A percentile compares a stretch with the other conserved stretches of the same genome.
Conservation (phyloP, 306 rosid species). For the Styphnolobium japonicum region DNA sequence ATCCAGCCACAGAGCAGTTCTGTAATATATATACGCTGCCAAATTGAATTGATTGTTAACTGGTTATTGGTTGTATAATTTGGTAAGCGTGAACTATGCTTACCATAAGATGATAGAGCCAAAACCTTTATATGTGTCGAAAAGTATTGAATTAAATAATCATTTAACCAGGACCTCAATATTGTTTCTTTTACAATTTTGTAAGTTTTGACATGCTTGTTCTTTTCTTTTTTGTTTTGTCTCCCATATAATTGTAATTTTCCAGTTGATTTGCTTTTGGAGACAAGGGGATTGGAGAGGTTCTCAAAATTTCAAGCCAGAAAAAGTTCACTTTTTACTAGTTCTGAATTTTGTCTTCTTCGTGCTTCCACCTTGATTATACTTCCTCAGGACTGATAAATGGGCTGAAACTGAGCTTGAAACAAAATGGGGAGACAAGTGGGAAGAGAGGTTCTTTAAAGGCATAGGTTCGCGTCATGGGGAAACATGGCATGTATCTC, state of each 20-base stretch:
- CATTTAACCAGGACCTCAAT: not conserved
- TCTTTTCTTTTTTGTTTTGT: not conserved
- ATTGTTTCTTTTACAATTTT: not conserved
- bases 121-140: not conserved
- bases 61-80: not conserved
- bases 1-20: too few species aligned
- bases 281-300: not conserved
- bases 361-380: constrained; percentile 26
- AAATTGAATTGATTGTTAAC: not conserved
- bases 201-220: not conserved
- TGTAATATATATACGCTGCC: too few species aligned
- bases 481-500: constrained; percentile 98
- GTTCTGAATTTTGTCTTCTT: constrained; percentile 27
- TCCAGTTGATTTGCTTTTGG: constrained; percentile 15
- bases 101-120: not conserved
- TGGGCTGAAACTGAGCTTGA: constrained; percentile 98
- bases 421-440: constrained; percentile 99
- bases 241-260: not conserved
- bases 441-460: constrained; percentile 93
- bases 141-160: not conserved
- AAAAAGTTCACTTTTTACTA: not conserved
- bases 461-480: constrained; percentile 97
- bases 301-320: not conserved
- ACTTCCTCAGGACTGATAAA: constrained; percentile 87
- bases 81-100: not conserved